Evolutionary conservation across 495 filamentous ascomycete genomes (phyloP).

Genomic region (Evernia prunastri): DNA sequence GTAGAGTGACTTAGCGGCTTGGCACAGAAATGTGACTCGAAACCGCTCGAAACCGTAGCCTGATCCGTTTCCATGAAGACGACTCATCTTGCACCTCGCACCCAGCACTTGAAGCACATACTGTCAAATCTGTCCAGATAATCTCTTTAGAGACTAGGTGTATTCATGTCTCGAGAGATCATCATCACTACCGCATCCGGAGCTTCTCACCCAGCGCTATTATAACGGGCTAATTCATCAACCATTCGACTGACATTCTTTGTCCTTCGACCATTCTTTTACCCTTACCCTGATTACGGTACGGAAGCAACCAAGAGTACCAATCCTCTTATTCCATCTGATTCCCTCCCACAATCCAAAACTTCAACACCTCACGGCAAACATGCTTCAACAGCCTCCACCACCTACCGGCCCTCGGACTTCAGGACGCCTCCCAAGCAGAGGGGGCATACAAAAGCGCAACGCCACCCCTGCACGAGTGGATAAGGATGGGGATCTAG

Average conservation of each 20-base stretch:
- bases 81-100: background rate
- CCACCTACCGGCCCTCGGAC: conserved; percentile 21
- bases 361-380: background rate
- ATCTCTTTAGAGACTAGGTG: background rate
- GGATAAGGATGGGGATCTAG: conserved; percentile 77
- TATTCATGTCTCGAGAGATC: background rate
- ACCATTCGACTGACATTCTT: background rate
- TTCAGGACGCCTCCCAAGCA: conserved; percentile 32
- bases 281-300: background rate
- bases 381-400: conserved; percentile 13
- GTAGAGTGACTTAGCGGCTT: background rate
- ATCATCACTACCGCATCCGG: background rate
- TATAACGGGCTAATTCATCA: background rate
- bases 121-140: background rate
- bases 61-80: background rate
- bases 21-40: background rate
- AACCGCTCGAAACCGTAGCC: background rate
- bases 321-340: background rate
- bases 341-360: background rate
- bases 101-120: background rate
- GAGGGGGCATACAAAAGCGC: conserved; percentile 71
- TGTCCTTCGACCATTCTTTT: background rate
- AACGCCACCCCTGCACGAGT: conserved; percentile 41
- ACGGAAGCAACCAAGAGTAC: background rate
- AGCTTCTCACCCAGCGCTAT: background rate